Evolutionary conservation across 169 alveolate species (phyloP).

Genomic region (Plasmodium vivax): DNA sequence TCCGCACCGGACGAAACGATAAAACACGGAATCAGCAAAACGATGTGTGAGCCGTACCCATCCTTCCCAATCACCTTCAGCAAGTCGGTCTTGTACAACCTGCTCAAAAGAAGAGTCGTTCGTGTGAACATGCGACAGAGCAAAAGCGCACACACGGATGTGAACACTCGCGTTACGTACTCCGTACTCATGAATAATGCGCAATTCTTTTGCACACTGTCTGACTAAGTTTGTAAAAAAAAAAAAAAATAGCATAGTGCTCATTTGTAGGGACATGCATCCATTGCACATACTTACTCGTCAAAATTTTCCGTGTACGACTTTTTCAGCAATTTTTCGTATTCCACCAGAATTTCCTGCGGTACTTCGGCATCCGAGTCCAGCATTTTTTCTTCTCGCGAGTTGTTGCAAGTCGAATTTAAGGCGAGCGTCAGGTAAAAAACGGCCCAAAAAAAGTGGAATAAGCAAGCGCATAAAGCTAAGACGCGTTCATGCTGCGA

Average conservation of each 20-base stretch:
- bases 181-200: not conserved
- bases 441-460: not conserved
- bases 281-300: constrained; percentile 25
- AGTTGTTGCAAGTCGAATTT: not conserved
- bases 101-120: not conserved
- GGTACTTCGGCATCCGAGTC: constrained; percentile 72
- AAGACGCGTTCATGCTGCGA: not conserved
- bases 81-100: constrained; percentile 55
- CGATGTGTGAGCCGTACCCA: constrained; percentile 67
- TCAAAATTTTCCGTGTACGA: constrained; percentile 65
- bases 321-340: constrained; percentile 53
- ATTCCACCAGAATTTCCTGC: constrained; percentile 46
- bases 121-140: not conserved
- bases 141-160: not conserved
- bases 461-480: constrained; percentile 10
- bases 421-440: not conserved
- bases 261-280: not conserved
- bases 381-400: constrained; percentile 27
- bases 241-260: not conserved
- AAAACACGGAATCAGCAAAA: constrained; percentile 59
- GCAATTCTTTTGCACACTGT: not conserved
- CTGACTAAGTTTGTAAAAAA: not conserved
- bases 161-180: not conserved
- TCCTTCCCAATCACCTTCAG: constrained; percentile 58
- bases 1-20: constrained; percentile 55